Evolutionary conservation across 768 basidiomycete genomes (phyloP).

Genomic region (Sporobolomyces roseus): DNA sequence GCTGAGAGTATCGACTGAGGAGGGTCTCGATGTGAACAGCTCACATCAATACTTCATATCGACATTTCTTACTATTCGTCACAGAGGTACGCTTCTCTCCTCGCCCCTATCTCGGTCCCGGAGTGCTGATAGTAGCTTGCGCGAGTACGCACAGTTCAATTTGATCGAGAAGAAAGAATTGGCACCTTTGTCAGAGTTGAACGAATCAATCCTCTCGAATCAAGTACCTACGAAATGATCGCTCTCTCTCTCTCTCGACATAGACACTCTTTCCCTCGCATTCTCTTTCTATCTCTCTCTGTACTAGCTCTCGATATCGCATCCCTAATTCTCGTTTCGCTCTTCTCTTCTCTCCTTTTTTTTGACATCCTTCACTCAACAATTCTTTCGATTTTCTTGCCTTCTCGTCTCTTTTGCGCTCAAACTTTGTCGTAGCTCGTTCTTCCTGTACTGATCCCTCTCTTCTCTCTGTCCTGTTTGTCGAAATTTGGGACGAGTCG

Average conservation of each 20-base stretch:
- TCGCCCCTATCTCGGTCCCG: background rate
- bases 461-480: background rate
- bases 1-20: too few relatives aligned
- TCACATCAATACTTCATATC: constrained; percentile 95
- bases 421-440: background rate
- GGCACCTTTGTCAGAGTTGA: constrained; percentile 88
- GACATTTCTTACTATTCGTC: constrained; percentile 95
- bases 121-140: background rate
- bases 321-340: background rate
- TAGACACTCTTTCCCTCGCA: background rate
- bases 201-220: constrained; percentile 68
- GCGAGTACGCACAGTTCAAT: constrained; percentile 61
- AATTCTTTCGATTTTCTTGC: background rate
- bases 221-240: background rate
- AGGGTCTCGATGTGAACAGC: constrained; percentile 54
- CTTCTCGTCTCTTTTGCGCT: background rate
- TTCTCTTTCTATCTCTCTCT: background rate
- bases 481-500: too few relatives aligned
- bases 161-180: constrained; percentile 95
- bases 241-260: background rate
- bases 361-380: background rate
- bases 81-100: constrained; percentile 64
- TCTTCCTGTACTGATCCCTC: background rate
- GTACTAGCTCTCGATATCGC: background rate
- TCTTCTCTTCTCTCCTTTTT: background rate